Evolutionary conservation across 306 rosid species (phyloP), one percentile per base, ranked within the genome.

Genomic region (Cicer judaicum): DNA sequence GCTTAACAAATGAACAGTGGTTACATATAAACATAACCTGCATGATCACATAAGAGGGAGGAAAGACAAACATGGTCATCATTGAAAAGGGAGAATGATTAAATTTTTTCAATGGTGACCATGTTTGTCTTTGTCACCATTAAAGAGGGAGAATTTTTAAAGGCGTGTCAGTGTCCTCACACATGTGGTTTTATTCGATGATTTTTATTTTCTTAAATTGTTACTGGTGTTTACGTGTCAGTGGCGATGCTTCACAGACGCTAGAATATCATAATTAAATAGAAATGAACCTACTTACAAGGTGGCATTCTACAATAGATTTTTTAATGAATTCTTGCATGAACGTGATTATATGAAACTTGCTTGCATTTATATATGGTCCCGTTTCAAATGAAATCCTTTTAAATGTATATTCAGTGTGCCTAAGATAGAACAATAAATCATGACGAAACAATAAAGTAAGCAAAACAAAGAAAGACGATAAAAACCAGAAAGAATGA

Each of bases 1-100:
- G 97, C 62, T 70, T 88, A 76, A 94, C 98, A 91, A 94, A 94
- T 36, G 98, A 97, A 81, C 96, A 91, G 68, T 91, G 98, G 79
- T 91, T 94, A 89, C 97, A 94, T 63, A 94, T 78, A 87, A 94
- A 94, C 98, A 94, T 91, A 79, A 94, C 98, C 98, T 94, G 96
- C 84, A 49, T n/a, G 39, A 72, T 49, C 67, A 68, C 53, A 55
- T 24, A 34, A 50, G 57, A 14, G 60, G 54, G 69, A 64, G 44
- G 50, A 52, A 50, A 70, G 48, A 73, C 40, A 34, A 62, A 55
- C 59, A 64, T 13, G 6, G 40, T 72, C 64, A 53, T 5, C 0
- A 62, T 47, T 47, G 42, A 63, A 59, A 40, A 53, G 12, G 48
- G 47, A 72, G 24, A 29, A 29, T 29, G 36, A 29, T 29, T 29